Evolutionary conservation across 352 stramenopile species (phyloP).

Genomic region (Pythium diclinum): DNA sequence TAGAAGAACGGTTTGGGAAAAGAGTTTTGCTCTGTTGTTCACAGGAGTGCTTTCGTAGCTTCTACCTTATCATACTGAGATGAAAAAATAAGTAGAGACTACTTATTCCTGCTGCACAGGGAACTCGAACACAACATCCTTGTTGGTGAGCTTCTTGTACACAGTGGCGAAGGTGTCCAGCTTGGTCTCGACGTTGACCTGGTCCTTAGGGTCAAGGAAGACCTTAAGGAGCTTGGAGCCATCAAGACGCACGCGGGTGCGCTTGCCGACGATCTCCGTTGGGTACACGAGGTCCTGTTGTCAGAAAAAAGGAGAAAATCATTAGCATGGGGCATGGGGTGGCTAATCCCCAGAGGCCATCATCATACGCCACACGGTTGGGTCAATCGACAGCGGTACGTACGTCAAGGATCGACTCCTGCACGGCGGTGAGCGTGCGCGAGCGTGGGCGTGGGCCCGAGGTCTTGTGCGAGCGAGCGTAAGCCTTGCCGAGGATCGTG

Average conservation of each 20-base stretch:
- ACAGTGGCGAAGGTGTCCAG: constrained; percentile 99
- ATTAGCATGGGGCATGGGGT: constrained; percentile 88
- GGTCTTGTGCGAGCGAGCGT: constrained; percentile 93
- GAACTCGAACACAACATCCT: constrained; percentile 99
- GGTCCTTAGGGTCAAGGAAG: constrained; percentile 97
- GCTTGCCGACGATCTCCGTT: constrained; percentile 99
- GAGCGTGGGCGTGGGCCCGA: constrained; percentile 93
- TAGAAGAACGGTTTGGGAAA: constrained; percentile 11
- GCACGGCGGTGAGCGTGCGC: constrained; percentile 97
- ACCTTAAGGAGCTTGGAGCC: constrained; percentile 98
- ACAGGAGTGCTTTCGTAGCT: constrained; percentile 42
- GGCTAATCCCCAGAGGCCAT: constrained; percentile 89
- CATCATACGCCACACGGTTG: constrained; percentile 55
- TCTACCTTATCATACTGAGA: constrained; percentile 10
- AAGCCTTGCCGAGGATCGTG: constrained; percentile 98
- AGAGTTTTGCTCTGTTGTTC: constrained; percentile 52
- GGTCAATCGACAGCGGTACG: constrained; percentile 32
- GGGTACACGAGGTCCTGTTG: constrained; percentile 97
- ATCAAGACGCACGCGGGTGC: constrained; percentile 96
- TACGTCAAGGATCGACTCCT: constrained; percentile 99
- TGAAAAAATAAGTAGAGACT: constrained; percentile 25
- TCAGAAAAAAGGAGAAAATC: constrained; percentile 24
- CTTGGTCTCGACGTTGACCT: constrained; percentile 99
- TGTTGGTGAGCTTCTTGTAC: constrained; percentile 99
- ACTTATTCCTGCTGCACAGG: constrained; percentile 86